Percentiles rank a stretch among this genome's conserved stretches.
Conservation (phyloP, 208 protist genomes). For the Acanthamoeba royreba region DNA sequence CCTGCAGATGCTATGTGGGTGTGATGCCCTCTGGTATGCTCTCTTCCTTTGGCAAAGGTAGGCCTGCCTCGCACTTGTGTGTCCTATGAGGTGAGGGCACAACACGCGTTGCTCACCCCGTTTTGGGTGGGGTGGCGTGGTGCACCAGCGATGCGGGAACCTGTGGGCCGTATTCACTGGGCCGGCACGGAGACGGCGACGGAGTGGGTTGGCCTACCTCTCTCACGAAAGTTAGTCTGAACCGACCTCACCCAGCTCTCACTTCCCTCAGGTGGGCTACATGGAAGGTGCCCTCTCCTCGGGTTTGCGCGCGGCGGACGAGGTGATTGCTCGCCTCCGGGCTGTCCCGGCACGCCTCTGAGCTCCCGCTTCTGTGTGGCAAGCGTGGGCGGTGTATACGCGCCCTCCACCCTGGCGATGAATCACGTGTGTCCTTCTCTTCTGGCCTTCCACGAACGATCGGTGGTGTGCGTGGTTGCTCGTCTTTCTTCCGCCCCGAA, state of each 20-base stretch:
- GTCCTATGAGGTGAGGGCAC: neutral
- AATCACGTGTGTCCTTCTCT: too few species aligned
- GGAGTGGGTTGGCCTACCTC: conserved; percentile 53
- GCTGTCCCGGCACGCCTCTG: neutral
- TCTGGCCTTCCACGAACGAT: too few species aligned
- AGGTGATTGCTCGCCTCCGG: neutral
- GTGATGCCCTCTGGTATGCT: conserved; percentile 35
- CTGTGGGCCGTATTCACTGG: conserved; percentile 54
- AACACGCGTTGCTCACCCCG: neutral
- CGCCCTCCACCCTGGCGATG: too few species aligned
- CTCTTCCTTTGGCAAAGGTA: conserved; percentile 32
- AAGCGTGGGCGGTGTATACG: too few species aligned
- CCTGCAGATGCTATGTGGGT: conserved; percentile 36
- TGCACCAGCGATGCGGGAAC: conserved; percentile 2
- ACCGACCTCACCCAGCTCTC: too few species aligned
- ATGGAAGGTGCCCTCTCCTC: conserved; percentile 63
- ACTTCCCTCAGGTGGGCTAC: too few species aligned
- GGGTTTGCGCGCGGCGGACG: conserved; percentile 40
- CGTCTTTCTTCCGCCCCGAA: too few species aligned
- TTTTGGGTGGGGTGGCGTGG: neutral
- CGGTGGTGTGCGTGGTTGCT: too few species aligned
- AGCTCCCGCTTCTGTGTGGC: too few species aligned
- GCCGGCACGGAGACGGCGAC: conserved; percentile 65
- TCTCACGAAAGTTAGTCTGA: too few species aligned
- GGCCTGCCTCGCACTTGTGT: neutral